Base-by-base conservation (phyloP, 2,329 filamentous ascomycete genomes). In the Fusarium buxicola region DNA sequence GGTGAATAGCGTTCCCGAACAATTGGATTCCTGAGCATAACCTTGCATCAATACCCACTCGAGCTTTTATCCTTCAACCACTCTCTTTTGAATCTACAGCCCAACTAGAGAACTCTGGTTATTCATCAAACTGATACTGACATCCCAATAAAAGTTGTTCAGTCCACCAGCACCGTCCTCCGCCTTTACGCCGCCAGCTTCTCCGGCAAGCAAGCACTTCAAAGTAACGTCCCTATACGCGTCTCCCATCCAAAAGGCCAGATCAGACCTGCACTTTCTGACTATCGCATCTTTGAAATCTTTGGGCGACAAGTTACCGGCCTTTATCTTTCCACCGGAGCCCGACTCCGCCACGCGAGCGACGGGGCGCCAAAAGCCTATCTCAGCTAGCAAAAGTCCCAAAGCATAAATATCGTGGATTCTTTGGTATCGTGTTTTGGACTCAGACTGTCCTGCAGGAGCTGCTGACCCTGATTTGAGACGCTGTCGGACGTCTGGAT, bases 101-200 rank as follows among this genome's bases (percentile, higher is more conserved):
- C 21, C 21, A 21, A 4, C 21, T 21, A 21, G 21, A 21, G 21
- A 21, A 21, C 21, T 21, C 15, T 36, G 35, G 5, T 36, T 39
- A 12, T 30, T 30, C 49, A 56, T 55, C 1, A 55, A 2, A 4
- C 36, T 55, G 3, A 56, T 56, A 9, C 53, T 38, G 11, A 56
- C 49, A 4, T 55, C 53, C 49, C 53, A 55, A 5, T 56, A 56
- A 18, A 56, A 13, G 16, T 46, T 56, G 2, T 55, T 46, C 9
- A 56, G 32, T 6, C 53, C 53, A 12, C 25, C 39, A 25, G 15
- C 9, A 2, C 52, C 40, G 9, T 34, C 51, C n/a, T 53, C 27
- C 4, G 39, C 32, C 15, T 34, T 38, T 3, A 55, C 53, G 5
- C 49, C 49, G 2, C 53, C 49, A 1, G 27, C 0, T 16, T 55